phyloP scores from a whole-genome alignment of 176 grass and related monocot species.

The Thalia dealbata region DNA sequence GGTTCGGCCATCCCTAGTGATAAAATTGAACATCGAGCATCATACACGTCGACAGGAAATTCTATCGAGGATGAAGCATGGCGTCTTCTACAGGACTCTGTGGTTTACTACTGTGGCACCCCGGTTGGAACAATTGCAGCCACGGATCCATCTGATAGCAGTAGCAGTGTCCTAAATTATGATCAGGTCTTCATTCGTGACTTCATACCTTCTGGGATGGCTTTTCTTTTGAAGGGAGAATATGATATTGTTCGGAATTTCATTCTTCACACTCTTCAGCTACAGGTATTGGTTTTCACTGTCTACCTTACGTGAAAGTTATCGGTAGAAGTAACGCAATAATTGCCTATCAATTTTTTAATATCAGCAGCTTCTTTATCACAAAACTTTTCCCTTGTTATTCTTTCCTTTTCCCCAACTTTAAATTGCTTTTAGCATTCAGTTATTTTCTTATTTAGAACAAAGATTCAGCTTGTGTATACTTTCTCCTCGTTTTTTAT shows the following conservation, averaged over 20 bases:
- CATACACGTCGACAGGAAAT: constrained; percentile 26
- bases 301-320: background rate
- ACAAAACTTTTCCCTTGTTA: background rate
- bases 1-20: constrained; percentile 23
- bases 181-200: constrained; percentile 88
- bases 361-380: background rate
- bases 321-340: background rate
- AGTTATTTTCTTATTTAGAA: background rate
- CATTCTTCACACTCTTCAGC: constrained; percentile 84
- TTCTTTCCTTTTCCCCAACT: background rate
- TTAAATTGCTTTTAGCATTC: background rate
- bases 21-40: constrained; percentile 9
- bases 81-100: constrained; percentile 54
- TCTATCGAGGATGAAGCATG: constrained; percentile 69
- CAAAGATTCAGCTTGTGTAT: background rate
- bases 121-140: constrained; percentile 84
- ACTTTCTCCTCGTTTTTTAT: background rate
- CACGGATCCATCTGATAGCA: constrained; percentile 66
- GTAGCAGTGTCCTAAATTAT: constrained; percentile 61
- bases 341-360: background rate
- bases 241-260: constrained; percentile 86
- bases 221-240: constrained; percentile 81
- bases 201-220: constrained; percentile 80
- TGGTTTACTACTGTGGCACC: constrained; percentile 74
- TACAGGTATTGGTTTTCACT: constrained; percentile 42